phyloP scores from a whole-genome alignment of 805 yeast species.

The Pichia pseudocactophila region DNA sequence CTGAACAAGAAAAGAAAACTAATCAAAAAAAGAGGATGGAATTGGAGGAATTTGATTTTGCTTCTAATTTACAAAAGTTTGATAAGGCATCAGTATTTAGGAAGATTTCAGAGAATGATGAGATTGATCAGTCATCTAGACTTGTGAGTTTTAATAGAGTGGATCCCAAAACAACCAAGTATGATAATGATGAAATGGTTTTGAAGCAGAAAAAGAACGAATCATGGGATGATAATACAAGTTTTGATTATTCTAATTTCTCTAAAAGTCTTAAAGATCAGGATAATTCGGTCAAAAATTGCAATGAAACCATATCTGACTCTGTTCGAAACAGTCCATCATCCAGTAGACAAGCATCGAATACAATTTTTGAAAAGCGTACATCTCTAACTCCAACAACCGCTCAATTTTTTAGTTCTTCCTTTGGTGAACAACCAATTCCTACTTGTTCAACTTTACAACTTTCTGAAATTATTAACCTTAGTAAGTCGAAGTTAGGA shows the following conservation, averaged over 20 bases:
- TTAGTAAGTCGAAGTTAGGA: constrained; percentile 45
- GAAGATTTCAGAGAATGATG: constrained; percentile 60
- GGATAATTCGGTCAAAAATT: neutral
- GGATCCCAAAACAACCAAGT: constrained; percentile 38
- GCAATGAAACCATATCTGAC: neutral
- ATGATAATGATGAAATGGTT: constrained; percentile 67
- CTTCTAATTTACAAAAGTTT: constrained; percentile 68
- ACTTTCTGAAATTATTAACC: constrained; percentile 62
- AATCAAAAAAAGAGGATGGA: constrained; percentile 26
- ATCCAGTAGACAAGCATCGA: constrained; percentile 1
- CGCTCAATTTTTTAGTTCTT: constrained; percentile 13
- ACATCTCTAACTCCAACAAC: constrained; percentile 6
- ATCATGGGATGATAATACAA: constrained; percentile 40
- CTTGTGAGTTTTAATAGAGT: constrained; percentile 68
- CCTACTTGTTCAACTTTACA: constrained; percentile 74
- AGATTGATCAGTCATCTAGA: constrained; percentile 42
- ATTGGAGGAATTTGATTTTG: constrained; percentile 74
- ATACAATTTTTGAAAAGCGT: constrained; percentile 4
- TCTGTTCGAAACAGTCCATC: neutral
- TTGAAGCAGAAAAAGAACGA: constrained; percentile 38
- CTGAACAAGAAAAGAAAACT: constrained; percentile 10
- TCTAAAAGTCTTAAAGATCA: neutral
- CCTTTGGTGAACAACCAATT: constrained; percentile 24
- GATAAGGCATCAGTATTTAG: constrained; percentile 75
- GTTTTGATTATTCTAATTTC: constrained; percentile 4